These are phyloP conservation scores for Holtermanniella nyarrowii DNA, from an alignment of 768 basidiomycete species.

Conservation along the genomic window DNA sequence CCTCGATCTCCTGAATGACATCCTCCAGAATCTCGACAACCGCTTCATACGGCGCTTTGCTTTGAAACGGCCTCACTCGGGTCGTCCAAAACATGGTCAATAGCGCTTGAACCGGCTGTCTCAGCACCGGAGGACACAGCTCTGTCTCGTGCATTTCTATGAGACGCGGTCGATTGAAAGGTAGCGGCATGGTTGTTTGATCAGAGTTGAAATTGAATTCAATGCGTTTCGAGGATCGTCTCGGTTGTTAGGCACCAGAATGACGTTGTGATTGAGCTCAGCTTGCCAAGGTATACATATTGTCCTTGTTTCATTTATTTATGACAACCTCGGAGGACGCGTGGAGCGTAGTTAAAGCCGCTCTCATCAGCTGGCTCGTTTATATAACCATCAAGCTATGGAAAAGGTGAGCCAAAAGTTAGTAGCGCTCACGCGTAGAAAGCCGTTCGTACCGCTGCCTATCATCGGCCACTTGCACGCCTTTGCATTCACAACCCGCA, in stretches of 20 bases:
- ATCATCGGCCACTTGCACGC: constrained; percentile 21
- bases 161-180: constrained; percentile 21
- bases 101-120: constrained; percentile 23
- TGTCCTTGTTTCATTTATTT: too few relatives aligned
- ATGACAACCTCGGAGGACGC: background rate
- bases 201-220: background rate
- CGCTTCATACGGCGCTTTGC: constrained; percentile 17
- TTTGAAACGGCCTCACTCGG: constrained; percentile 21
- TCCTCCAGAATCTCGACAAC: constrained; percentile 21
- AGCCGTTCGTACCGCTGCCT: constrained; percentile 10
- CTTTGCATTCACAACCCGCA: constrained; percentile 7
- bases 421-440: constrained; percentile 1
- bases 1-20: constrained; percentile 16
- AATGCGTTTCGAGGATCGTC: too few relatives aligned
- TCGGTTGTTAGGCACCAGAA: background rate
- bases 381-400: background rate
- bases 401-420: background rate
- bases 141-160: constrained; percentile 33
- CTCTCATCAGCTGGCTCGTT: background rate
- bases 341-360: background rate
- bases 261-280: background rate
- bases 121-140: constrained; percentile 25
- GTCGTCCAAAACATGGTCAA: constrained; percentile 30
- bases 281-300: too few relatives aligned
- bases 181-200: constrained; percentile 13